phyloP scores from a whole-genome alignment of 2,329 filamentous ascomycete genomes.

The Stachybotrys elegans region DNA sequence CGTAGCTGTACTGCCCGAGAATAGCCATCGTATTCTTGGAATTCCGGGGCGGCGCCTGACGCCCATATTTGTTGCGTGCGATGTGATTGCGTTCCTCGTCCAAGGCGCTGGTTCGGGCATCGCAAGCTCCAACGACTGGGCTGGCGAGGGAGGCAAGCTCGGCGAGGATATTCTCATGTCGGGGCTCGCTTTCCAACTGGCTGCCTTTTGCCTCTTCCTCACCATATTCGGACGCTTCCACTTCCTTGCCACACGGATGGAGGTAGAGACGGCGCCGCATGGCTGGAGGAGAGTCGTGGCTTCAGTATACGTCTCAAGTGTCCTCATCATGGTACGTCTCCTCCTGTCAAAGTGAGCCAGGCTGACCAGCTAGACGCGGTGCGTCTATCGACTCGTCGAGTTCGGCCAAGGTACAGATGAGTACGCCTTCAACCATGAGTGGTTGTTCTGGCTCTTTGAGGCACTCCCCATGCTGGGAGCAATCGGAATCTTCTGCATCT shows the following conservation, averaged over 20 bases:
- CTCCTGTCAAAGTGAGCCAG: background rate
- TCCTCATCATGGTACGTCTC: constrained; percentile 37
- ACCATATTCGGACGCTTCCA: constrained; percentile 34
- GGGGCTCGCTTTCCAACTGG: constrained; percentile 34
- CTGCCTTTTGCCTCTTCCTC: constrained; percentile 35
- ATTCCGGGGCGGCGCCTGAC: constrained; percentile 34
- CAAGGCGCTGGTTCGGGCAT: constrained; percentile 40
- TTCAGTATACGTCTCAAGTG: constrained; percentile 38
- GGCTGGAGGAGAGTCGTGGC: constrained; percentile 33
- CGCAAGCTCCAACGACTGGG: constrained; percentile 36
- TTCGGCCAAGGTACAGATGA: constrained; percentile 45
- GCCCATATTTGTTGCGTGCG: constrained; percentile 38
- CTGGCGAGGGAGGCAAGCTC: constrained; percentile 28
- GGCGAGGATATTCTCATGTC: constrained; percentile 36
- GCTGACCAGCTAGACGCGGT: constrained; percentile 32
- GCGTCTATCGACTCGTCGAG: constrained; percentile 48
- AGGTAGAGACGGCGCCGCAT: constrained; percentile 19
- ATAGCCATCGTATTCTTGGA: constrained; percentile 27
- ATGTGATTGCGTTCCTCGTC: constrained; percentile 38
- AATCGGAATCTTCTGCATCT: constrained; percentile 42
- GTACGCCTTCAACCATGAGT: constrained; percentile 46
- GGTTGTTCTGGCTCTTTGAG: constrained; percentile 49
- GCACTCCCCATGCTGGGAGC: constrained; percentile 41
- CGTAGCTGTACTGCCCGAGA: constrained; percentile 26
- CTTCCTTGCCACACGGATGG: constrained; percentile 17